Evolutionary conservation across 805 yeast species (phyloP).

Genomic region (Yarrowia yakushimensis): DNA sequence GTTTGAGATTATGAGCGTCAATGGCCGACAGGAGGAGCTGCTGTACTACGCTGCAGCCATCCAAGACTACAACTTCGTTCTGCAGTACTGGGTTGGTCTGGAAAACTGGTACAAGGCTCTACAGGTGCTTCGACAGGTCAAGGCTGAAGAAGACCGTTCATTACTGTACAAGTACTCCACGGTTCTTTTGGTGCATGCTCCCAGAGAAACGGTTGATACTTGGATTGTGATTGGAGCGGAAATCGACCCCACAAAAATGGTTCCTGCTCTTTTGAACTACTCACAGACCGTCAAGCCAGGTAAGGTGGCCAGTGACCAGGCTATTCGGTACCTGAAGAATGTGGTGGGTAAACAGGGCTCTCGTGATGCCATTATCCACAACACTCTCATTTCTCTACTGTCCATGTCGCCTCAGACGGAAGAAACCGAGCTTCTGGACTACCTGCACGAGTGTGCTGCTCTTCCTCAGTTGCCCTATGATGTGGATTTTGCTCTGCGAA

Average conservation of each 20-base stretch:
- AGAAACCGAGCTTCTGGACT: conserved; percentile 49
- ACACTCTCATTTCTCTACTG: conserved; percentile 65
- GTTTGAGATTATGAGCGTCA: conserved; percentile 65
- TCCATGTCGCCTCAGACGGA: conserved; percentile 47
- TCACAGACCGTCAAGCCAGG: conserved; percentile 9
- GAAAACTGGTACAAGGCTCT: conserved; percentile 75
- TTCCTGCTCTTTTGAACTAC: conserved; percentile 75
- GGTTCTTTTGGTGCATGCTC: conserved; percentile 61
- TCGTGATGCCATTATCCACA: conserved; percentile 55
- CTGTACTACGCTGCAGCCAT: conserved; percentile 64
- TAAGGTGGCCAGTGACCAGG: conserved; percentile 53
- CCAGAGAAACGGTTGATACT: conserved; percentile 65
- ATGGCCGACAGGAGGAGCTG: conserved; percentile 62
- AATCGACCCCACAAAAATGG: conserved; percentile 43
- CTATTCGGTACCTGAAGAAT: conserved; percentile 57
- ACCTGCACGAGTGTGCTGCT: conserved; percentile 45
- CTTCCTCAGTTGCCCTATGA: conserved; percentile 46
- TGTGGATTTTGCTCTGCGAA: conserved; percentile 66
- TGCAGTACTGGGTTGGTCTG: conserved; percentile 62
- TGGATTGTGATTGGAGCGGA: conserved; percentile 58
- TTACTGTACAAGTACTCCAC: conserved; percentile 66
- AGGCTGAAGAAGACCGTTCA: conserved; percentile 46
- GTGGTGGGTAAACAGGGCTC: conserved; percentile 47
- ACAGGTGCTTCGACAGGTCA: conserved; percentile 46
- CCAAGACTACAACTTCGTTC: conserved; percentile 64